Conservation (phyloP, 106 monocot genomes). For the Dendrobium officinale region DNA sequence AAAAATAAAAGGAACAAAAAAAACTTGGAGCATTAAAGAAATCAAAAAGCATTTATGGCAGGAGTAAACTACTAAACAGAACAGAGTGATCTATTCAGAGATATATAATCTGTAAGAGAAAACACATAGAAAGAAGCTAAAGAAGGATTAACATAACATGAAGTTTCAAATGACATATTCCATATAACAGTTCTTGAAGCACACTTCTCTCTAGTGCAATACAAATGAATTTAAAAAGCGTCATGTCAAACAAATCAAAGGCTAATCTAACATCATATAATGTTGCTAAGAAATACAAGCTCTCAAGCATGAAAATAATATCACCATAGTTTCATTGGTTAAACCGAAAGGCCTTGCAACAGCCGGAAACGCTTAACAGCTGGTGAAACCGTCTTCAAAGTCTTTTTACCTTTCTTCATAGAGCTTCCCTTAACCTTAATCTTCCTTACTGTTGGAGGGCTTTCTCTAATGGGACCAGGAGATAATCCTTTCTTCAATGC, state of each 20-base stretch:
- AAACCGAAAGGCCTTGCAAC: slow-evolving; percentile 53
- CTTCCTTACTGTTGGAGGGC: slow-evolving; percentile 38
- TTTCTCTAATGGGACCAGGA: slow-evolving; percentile 74
- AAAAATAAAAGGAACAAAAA: neutral
- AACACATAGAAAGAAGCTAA: neutral
- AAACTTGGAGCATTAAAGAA: neutral
- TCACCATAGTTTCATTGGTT: slow-evolving; percentile 12
- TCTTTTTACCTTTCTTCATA: slow-evolving; percentile 49
- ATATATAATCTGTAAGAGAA: neutral
- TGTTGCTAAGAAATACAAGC: neutral
- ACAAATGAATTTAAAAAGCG: slow-evolving; percentile 9
- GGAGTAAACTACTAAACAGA: neutral
- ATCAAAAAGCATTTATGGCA: neutral
- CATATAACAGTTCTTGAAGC: neutral
- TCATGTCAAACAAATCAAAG: slow-evolving; percentile 5
- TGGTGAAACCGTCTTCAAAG: slow-evolving; percentile 35
- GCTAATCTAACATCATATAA: neutral
- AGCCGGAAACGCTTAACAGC: slow-evolving; percentile 52
- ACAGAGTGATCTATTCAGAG: neutral
- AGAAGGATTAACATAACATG: neutral
- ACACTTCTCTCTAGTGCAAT: neutral
- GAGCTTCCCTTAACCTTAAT: slow-evolving; percentile 48
- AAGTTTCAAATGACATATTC: neutral
- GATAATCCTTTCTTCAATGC: slow-evolving; percentile 86
- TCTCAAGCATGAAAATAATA: neutral